Conservation (phyloP, 1,139 yeast genomes). For the Lodderomyces beijingensis region DNA sequence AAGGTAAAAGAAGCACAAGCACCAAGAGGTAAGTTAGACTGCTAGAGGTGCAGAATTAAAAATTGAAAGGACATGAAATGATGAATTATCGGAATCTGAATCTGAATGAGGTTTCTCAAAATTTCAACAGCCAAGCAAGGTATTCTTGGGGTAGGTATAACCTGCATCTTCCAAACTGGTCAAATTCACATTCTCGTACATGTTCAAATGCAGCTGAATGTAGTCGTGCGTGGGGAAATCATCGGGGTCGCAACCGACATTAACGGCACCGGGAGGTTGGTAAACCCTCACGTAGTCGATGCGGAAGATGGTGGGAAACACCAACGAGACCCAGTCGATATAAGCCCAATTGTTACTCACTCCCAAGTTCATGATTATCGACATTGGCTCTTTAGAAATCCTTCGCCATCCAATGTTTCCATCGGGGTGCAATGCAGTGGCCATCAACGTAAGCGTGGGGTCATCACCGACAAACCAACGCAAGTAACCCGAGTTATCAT, state of each 20-base stretch:
- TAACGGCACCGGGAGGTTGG: conserved; percentile 54
- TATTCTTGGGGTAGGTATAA: conserved; percentile 54
- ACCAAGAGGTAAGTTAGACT: too few relatives aligned
- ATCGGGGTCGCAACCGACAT: conserved; percentile 70
- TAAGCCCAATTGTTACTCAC: conserved; percentile 79
- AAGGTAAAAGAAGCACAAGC: too few relatives aligned
- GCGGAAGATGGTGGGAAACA: conserved; percentile 64
- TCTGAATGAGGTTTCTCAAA: too few relatives aligned
- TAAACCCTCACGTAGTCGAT: conserved; percentile 77
- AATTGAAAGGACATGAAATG: too few relatives aligned
- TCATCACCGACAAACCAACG: conserved; percentile 77
- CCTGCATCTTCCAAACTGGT: conserved; percentile 70
- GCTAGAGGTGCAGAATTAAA: too few relatives aligned
- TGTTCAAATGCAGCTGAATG: conserved; percentile 57
- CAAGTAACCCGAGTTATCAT: conserved; percentile 61
- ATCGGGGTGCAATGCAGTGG: conserved; percentile 68
- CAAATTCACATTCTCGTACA: conserved; percentile 58
- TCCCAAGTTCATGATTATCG: conserved; percentile 73
- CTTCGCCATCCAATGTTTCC: conserved; percentile 78
- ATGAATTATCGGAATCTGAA: too few relatives aligned
- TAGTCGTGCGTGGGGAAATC: conserved; percentile 73
- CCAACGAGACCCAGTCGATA: conserved; percentile 68
- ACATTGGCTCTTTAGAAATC: conserved; percentile 83
- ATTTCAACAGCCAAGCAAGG: conserved; percentile 15
- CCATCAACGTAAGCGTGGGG: conserved; percentile 59